These are phyloP conservation scores for Colletotrichum tropicale DNA, from an alignment of 2,329 filamentous ascomycete species.

Conservation along the genomic window DNA sequence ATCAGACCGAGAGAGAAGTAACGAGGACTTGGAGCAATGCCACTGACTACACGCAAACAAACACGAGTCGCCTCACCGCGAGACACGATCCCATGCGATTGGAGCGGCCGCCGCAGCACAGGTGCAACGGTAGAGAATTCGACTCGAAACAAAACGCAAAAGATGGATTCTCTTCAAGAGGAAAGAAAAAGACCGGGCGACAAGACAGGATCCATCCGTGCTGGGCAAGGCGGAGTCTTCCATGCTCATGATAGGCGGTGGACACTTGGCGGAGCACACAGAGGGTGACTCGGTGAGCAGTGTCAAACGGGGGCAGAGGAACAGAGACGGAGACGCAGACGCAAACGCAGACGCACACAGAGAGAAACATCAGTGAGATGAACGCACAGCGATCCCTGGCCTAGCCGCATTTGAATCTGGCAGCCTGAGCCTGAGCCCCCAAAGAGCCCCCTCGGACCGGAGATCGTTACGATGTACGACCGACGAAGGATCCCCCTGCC, in stretches of 20 bases:
- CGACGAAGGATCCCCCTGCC: slow-evolving; percentile 4
- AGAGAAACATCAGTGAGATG: slow-evolving; percentile 4
- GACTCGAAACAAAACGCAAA: not conserved
- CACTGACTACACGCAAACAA: slow-evolving; percentile 5
- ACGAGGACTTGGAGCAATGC: not conserved
- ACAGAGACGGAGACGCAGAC: not conserved
- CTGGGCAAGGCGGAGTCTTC: not conserved
- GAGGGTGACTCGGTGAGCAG: not conserved
- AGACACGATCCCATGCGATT: not conserved
- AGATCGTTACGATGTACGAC: slow-evolving; percentile 6
- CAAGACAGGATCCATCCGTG: not conserved
- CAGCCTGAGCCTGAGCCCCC: slow-evolving; percentile 6
- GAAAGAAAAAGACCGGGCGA: not conserved
- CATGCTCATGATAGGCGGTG: not conserved
- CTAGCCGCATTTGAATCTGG: slow-evolving; percentile 10
- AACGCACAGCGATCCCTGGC: not conserved
- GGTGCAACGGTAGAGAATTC: not conserved
- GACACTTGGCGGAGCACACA: not conserved
- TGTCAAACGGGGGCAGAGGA: not conserved
- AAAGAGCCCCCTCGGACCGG: not conserved
- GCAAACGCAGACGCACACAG: not conserved
- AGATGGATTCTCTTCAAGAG: not conserved
- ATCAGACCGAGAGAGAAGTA: not conserved
- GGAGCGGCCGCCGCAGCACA: not conserved
- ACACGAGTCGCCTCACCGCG: not conserved